These are phyloP conservation scores for Entelexis sorbosivorans DNA, from an alignment of 1,139 yeast species.

Conservation along the genomic window DNA sequence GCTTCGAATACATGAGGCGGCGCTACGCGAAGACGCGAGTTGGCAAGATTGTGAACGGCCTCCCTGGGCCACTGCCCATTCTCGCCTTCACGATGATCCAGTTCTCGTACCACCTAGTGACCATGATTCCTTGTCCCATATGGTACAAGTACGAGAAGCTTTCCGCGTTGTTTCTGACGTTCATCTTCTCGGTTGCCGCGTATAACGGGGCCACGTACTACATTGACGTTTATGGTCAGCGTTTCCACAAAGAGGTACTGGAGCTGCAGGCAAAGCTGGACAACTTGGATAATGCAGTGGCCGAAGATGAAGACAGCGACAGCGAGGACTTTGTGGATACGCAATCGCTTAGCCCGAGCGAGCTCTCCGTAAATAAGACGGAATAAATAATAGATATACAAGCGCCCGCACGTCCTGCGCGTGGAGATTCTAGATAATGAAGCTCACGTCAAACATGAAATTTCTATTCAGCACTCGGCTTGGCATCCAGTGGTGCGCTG, in stretches of 20 bases:
- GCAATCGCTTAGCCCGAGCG: not conserved
- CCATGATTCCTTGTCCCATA: slow-evolving; percentile 82
- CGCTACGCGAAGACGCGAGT: slow-evolving; percentile 52
- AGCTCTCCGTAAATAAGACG: not conserved
- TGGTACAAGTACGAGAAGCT: slow-evolving; percentile 64
- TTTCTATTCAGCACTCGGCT: not conserved
- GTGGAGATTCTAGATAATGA: too few species aligned
- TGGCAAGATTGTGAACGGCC: slow-evolving; percentile 69
- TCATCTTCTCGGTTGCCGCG: slow-evolving; percentile 66
- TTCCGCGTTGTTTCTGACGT: slow-evolving; percentile 56
- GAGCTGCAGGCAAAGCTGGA: slow-evolving; percentile 59
- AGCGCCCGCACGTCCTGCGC: not conserved
- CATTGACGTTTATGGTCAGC: slow-evolving; percentile 72
- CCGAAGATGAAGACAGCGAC: not conserved
- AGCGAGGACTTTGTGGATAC: not conserved
- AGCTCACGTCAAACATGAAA: too few species aligned
- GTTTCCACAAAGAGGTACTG: slow-evolving; percentile 71
- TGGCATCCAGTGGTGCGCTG: not conserved
- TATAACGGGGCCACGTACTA: slow-evolving; percentile 94
- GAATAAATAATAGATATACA: not conserved
- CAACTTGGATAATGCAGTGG: slow-evolving; percentile 15
- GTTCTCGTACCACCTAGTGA: slow-evolving; percentile 72
- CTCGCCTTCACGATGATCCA: slow-evolving; percentile 78
- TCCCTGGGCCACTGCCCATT: slow-evolving; percentile 78
- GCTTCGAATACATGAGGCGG: slow-evolving; percentile 72